Evolutionary conservation across 1,284 basidiomycete genomes (phyloP), one percentile per base, ranked within the genome.

Genomic region (Cryptococcus sp.): DNA sequence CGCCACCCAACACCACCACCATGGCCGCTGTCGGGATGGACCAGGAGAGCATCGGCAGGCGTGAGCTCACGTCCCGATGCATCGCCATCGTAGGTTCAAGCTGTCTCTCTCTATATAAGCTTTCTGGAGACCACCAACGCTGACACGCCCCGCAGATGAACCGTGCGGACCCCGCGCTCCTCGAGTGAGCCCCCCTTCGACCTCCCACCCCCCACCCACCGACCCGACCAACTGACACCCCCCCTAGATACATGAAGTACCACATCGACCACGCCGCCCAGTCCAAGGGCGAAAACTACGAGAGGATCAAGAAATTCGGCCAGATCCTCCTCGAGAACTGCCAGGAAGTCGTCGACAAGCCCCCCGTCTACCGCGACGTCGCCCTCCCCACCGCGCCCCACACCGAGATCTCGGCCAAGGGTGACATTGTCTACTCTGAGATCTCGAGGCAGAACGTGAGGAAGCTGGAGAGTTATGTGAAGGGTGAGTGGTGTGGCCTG

Each of bases 311-410:
- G 80, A 88, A 95, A 77, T 97, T 98, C 70, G 95, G 93, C 52
- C 91, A 96, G 74, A 88, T 94, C 75, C 84, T 98, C 53, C 87
- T 98, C 66, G 88, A 96, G 77, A 98, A 98, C 79, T 76, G 72
- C 60, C 46, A 65, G 57, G 68, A 71, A 57, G 71, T 73, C 18
- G 68, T 74, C 49, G 70, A 74, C 66, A 71, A 69, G 57, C 66
- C 69, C 35, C 73, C 73, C 52, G 92, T 76, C 35, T 76, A 76
- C 68, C 66, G 71, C 57, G 73, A 76, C 56, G 93, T 98, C 36
- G 96, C 94, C 9, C 95, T 97, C 84, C 96, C 96, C 8, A 98
- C 95, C 38, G 96, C 95, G 8, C 95, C 95, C 46, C 86, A 89
- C 71, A 98, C 94, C 21, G 91, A 94, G 75, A 87, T 98, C 66